Evolutionary conservation across 495 filamentous ascomycete genomes (phyloP).

Genomic region (Aspergillus egyptiacus): DNA sequence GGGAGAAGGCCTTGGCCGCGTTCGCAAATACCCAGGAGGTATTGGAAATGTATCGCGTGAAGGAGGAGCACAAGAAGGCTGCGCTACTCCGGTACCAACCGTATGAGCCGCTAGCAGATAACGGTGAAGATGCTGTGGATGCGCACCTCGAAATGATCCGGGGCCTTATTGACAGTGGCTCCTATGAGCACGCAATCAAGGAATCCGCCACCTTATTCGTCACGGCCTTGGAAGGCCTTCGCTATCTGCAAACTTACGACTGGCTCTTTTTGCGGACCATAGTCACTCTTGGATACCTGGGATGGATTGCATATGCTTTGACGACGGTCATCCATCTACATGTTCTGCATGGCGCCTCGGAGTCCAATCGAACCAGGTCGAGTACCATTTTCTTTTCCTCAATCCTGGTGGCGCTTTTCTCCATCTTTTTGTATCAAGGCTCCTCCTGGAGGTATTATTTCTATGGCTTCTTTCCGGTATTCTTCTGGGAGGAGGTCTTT

Average conservation of each 20-base stretch:
- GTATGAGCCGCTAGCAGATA: conserved; percentile 54
- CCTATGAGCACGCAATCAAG: conserved; percentile 67
- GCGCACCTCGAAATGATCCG: conserved; percentile 63
- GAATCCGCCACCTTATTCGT: conserved; percentile 70
- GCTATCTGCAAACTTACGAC: conserved; percentile 94
- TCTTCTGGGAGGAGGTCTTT: conserved; percentile 96
- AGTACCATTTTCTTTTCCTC: conserved; percentile 68
- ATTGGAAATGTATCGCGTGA: conserved; percentile 93
- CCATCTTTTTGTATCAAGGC: conserved; percentile 69
- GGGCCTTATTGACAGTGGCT: conserved; percentile 56
- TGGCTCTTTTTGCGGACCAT: conserved; percentile 97
- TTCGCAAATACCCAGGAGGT: conserved; percentile 84
- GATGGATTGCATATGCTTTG: conserved; percentile 93
- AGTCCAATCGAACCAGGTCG: conserved; percentile 56
- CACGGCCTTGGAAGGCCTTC: conserved; percentile 72
- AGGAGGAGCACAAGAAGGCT: conserved; percentile 77
- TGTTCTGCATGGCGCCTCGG: conserved; percentile 67
- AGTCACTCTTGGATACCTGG: conserved; percentile 87
- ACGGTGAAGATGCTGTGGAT: conserved; percentile 55
- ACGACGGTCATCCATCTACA: conserved; percentile 88
- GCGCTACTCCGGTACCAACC: conserved; percentile 72
- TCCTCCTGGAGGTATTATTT: conserved; percentile 85
- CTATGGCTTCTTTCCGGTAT: conserved; percentile 85
- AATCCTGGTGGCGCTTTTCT: conserved; percentile 65
- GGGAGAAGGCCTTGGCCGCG: conserved; percentile 78